phyloP scores from a whole-genome alignment of 305 asterid species.

The Solanum chacoense region DNA sequence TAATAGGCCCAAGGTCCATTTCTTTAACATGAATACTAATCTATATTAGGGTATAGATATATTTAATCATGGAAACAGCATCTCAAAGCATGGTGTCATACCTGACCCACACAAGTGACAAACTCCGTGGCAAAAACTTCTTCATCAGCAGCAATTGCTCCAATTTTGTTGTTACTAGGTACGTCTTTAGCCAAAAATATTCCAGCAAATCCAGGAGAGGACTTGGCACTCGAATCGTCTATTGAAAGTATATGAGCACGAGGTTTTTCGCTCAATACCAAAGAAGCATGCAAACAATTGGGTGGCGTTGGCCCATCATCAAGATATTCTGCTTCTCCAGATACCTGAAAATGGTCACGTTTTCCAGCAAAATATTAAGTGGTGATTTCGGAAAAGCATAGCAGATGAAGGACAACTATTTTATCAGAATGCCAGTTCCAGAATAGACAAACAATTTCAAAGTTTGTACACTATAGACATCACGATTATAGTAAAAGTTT shows the following conservation, averaged over 20 bases:
- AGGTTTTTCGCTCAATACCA: slow-evolving; percentile 74
- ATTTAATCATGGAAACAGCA: neutral
- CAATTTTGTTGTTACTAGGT: slow-evolving; percentile 52
- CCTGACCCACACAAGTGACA: slow-evolving; percentile 98
- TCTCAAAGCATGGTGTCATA: slow-evolving; percentile 8
- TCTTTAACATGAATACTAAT: neutral
- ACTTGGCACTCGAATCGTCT: slow-evolving; percentile 61
- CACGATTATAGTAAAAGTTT: neutral
- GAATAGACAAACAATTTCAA: neutral
- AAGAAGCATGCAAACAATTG: slow-evolving; percentile 66
- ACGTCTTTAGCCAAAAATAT: slow-evolving; percentile 63
- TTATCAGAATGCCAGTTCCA: neutral
- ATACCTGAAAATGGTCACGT: slow-evolving; percentile 41
- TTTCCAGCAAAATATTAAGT: slow-evolving; percentile 10
- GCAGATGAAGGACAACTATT: neutral
- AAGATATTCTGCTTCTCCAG: slow-evolving; percentile 97
- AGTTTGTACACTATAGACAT: neutral
- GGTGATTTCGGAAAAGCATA: slow-evolving; percentile 1
- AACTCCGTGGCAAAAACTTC: slow-evolving; percentile 70
- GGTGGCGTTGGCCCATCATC: slow-evolving; percentile 92
- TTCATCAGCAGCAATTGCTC: slow-evolving; percentile 67
- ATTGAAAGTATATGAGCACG: slow-evolving; percentile 77
- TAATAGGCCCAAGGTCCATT: neutral
- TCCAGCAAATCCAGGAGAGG: slow-evolving; percentile 77
- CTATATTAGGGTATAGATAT: neutral